Percentiles rank a stretch among this genome's conserved stretches.
phyloP scores from a whole-genome alignment of 108 stramenopile species.

The Seminavis robusta region DNA sequence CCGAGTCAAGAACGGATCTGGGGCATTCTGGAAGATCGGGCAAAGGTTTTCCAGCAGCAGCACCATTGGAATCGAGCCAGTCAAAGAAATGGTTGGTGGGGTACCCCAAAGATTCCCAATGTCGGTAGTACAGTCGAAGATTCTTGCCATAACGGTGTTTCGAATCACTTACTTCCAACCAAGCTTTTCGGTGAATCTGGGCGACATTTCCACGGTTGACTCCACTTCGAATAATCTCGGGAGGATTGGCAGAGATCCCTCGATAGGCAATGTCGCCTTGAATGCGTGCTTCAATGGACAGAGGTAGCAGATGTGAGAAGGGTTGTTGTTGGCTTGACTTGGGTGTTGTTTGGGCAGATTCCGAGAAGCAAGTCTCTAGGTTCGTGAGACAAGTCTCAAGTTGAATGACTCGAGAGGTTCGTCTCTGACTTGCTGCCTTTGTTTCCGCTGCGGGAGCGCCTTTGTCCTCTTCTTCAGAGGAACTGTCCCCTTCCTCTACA shows the following conservation, averaged over 20 bases:
- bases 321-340: too few relatives aligned
- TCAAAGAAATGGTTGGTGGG: slow-evolving; percentile 82
- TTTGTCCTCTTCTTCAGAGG: slow-evolving; percentile 23
- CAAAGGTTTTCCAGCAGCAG: slow-evolving; percentile 55
- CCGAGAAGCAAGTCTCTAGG: background rate
- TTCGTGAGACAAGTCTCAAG: background rate
- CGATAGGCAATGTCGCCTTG: slow-evolving; percentile 46
- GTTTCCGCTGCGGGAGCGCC: background rate
- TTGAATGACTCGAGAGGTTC: too few relatives aligned
- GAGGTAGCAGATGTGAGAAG: too few relatives aligned
- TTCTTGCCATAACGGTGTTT: slow-evolving; percentile 93
- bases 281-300: too few relatives aligned
- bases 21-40: slow-evolving; percentile 72
- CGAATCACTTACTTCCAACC: slow-evolving; percentile 89
- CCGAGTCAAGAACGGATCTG: slow-evolving; percentile 67
- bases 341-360: too few relatives aligned
- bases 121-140: slow-evolving; percentile 84
- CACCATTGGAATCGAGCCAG: slow-evolving; percentile 86
- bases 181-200: slow-evolving; percentile 78
- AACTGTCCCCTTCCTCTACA: slow-evolving; percentile 27
- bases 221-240: slow-evolving; percentile 71
- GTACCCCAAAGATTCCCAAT: slow-evolving; percentile 71
- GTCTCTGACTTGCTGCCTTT: too few relatives aligned
- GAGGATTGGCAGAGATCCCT: slow-evolving; percentile 71
- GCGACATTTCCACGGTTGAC: slow-evolving; percentile 74